These are phyloP conservation scores for Solanum medicagineum DNA, from an alignment of 257 asterid species.

Conservation along the genomic window DNA sequence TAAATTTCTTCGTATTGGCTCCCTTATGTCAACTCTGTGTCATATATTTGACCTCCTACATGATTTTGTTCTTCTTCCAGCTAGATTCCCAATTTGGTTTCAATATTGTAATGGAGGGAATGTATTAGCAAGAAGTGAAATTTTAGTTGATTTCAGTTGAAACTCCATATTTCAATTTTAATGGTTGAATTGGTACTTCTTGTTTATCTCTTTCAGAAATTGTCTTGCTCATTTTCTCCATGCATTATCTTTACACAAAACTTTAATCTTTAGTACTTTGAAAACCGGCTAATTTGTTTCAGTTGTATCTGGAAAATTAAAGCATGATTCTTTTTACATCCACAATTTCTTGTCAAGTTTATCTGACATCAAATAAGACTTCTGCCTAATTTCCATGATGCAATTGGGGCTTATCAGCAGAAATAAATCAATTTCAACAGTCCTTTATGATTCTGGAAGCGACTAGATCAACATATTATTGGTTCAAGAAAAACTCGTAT, in stretches of 20 bases:
- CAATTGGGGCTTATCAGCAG: neutral
- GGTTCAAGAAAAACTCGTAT: neutral
- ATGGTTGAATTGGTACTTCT: neutral
- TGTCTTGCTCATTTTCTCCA: neutral
- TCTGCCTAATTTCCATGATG: neutral
- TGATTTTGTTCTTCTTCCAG: neutral
- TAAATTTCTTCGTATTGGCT: neutral
- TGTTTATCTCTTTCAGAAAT: neutral
- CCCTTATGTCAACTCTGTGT: neutral
- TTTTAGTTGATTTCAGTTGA: neutral
- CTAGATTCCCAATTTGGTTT: neutral
- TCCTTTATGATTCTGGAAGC: neutral
- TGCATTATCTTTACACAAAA: neutral
- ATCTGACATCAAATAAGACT: neutral
- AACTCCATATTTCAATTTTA: neutral
- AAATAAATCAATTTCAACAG: neutral
- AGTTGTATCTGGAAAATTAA: neutral
- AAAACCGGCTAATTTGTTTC: neutral
- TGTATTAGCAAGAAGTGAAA: neutral
- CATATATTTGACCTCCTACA: neutral
- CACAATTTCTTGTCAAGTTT: neutral
- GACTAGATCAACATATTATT: neutral
- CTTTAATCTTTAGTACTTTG: neutral
- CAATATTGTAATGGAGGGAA: neutral
- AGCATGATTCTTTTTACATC: neutral